Conservation (phyloP, 768 basidiomycete genomes). For the button mushroom (Agaricus bisporus) region DNA sequence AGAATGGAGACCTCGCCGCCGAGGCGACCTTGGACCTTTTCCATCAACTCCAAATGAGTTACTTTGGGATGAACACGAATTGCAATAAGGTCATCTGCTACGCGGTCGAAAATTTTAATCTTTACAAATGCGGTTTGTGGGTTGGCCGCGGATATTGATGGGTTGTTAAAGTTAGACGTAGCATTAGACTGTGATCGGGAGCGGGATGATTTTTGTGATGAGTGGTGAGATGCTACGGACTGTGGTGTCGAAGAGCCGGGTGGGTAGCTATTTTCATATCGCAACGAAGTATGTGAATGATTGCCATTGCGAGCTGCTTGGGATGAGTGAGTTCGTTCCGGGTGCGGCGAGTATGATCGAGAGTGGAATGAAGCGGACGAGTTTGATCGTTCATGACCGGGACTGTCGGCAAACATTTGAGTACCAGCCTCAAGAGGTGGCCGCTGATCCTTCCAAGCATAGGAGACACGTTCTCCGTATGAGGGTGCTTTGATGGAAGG, state of each 20-base stretch:
- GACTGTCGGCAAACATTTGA: conserved; percentile 35
- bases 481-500: conserved; percentile 34
- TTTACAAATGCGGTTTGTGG: conserved; percentile 89
- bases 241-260: conserved; percentile 26
- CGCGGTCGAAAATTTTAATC: conserved; percentile 95
- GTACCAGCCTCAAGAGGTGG: conserved; percentile 33
- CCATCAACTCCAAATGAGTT: conserved; percentile 79
- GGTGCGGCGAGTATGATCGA: conserved; percentile 31
- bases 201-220: conserved; percentile 49
- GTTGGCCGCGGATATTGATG: conserved; percentile 71
- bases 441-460: conserved; percentile 29
- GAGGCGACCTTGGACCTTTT: conserved; percentile 84
- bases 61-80: conserved; percentile 95
- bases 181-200: conserved; percentile 56
- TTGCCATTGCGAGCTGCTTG: conserved; percentile 22
- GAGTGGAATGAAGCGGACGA: conserved; percentile 41
- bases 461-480: conserved; percentile 34
- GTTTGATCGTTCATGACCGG: conserved; percentile 46
- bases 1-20: conserved; percentile 65
- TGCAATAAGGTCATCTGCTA: conserved; percentile 92
- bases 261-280: conserved; percentile 25
- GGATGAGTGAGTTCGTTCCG: conserved; percentile 26
- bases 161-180: conserved; percentile 49
- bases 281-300: conserved; percentile 18
- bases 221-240: conserved; percentile 43